Base-by-base conservation (phyloP, 1,284 basidiomycete species). In the Veloporphyrellus conicus region DNA sequence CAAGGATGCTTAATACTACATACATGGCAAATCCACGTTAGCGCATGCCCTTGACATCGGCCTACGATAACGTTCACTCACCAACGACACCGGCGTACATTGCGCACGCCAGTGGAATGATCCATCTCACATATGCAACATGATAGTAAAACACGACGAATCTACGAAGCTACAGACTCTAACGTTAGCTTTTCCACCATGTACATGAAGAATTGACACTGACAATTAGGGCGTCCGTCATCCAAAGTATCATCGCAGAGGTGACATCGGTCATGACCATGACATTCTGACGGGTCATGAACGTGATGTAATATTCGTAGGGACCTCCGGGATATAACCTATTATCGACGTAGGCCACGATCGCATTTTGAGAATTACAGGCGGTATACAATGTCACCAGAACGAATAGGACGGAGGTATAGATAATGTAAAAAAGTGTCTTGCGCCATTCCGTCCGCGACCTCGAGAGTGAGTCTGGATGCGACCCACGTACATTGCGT, bases 261-360 rank as follows among this genome's bases (percentile, higher is more conserved):
- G 43, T 4, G 38, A 60, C 2, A 36, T 62, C 61, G 22, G 39
- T 48, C 59, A 65, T 58, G 47, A 61, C n/a, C 60, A 63, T 63
- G 39, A 44, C 38, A n/a, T 14, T 25, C 40, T 61, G 58, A 29
- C 53, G 35, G 19, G 52, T 42, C 62, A 61, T 64, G 31, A 41
- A 63, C 28, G 27, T 40, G 36, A 49, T 33, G 27, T 34, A 63
- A 31, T 64, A 62, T 25, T 53, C 35, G 29, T 49, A 59, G 7
- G 68, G 65, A 8, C 69, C 68, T n/a, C 59, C 65, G 1, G 64
- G 60, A 44, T 54, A 67, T 31, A 57, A 41, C 43, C 69, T 60
- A 41, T 71, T 62, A n/a, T 71, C 58, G 40, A 72, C 59, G 46
- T 60, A 71, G 36, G 53, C 58, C 9, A 65, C 44, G 39, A 66